A percentile compares a stretch with the other conserved stretches of the same genome.
Conservation (phyloP, 345 rosid species). For the Brassica carinata region DNA sequence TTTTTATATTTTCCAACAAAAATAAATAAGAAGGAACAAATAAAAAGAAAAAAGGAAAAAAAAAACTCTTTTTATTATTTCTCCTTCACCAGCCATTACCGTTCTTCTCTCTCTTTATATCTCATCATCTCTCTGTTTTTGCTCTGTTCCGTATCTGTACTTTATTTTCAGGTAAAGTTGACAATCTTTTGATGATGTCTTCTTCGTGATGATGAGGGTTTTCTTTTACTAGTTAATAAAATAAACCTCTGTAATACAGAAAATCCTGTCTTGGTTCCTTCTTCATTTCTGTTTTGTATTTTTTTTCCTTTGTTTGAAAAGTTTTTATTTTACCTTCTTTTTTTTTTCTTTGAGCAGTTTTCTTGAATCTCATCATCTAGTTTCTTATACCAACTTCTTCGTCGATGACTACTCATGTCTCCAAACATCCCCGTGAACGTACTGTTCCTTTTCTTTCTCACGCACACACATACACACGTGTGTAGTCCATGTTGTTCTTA, state of each 20-base stretch:
- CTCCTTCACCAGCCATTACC: constrained; percentile 37
- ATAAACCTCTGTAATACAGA: background rate
- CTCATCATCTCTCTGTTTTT: constrained; percentile 26
- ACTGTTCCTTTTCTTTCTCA: background rate
- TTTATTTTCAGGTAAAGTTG: background rate
- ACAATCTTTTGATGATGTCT: background rate
- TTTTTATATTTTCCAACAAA: constrained; percentile 2
- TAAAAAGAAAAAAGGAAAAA: background rate
- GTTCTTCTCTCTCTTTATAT: constrained; percentile 13
- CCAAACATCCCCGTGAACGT: background rate
- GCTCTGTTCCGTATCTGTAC: constrained; percentile 27
- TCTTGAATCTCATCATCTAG: background rate
- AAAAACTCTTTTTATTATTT: background rate
- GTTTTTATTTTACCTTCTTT: background rate
- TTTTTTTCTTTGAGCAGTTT: background rate
- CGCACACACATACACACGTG: background rate
- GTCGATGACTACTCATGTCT: background rate
- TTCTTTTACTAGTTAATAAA: background rate
- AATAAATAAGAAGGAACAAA: constrained; percentile 2
- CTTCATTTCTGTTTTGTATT: background rate
- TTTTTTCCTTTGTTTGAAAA: background rate
- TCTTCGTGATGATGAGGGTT: background rate
- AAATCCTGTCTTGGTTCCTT: background rate
- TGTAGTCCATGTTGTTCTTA: background rate
- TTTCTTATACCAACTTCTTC: background rate